Evolutionary conservation across 140 eudicot species (phyloP), one percentile per base, ranked within the genome.

Genomic region (Senecio squalidus): DNA sequence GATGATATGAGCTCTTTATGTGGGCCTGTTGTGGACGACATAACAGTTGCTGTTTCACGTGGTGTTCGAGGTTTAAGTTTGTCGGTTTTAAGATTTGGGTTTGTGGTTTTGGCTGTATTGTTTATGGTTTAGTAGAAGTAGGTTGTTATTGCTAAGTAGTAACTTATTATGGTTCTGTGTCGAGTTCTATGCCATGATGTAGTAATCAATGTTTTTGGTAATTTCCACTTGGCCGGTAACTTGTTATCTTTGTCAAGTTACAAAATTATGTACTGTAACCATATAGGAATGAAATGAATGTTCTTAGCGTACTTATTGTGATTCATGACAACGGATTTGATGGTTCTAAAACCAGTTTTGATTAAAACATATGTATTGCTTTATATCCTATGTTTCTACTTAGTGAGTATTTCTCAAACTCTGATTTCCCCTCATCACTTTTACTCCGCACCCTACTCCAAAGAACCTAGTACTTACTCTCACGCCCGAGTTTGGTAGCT

Each of bases 1-100:
- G 98, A 92, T 69, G 96, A 92, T 41, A 55, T 68, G 98, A 92
- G 87, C 83, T 92, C 96, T 0, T 67, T 92, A 22, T 92, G 98
- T 54, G 98, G 98, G 15, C 98, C 98, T 0, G 96, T 92, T 65
- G 83, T 92, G 52, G 98, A 92, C 62, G 96, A 92, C 49, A 87
- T 92, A 20, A 76, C 82, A 70, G 94, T 92, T 58, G 83, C 64
- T 22, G 58, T 65, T 36, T 84, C 98, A 2, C 56, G 64, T 18
- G 69, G 73, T 33, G 10, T 76, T 62, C 75, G 80, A 66, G 53
- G 72, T 44, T 60, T 78, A 4, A 36, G 64, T 1, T 51, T 77
- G 13, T 44, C 34, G 23, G 58, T 80, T 60, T 57, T 66, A 54
- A 72, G 72, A 14, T 52, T 54, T 41, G 73, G 85, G 64, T 31